Percentiles rank a stretch among this genome's conserved stretches.
phyloP scores from a whole-genome alignment of 2,329 filamentous ascomycete species.

The Exserohilum turcica region DNA sequence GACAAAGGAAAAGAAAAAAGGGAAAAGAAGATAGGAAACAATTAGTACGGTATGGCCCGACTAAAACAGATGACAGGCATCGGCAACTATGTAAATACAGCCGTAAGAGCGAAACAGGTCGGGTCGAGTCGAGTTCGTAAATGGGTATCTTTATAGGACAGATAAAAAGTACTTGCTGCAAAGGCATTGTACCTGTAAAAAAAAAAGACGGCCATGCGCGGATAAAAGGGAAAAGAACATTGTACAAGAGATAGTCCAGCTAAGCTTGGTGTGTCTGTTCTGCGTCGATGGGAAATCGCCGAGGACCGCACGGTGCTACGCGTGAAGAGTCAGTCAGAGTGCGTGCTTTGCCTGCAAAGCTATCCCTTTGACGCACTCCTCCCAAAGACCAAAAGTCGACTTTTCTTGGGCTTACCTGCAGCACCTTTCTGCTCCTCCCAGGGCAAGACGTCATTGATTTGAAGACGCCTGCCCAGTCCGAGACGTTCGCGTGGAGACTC shows the following conservation, averaged over 20 bases:
- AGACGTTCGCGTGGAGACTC: conserved; percentile 45
- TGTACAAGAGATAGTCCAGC: neutral
- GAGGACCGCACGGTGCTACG: conserved; percentile 6
- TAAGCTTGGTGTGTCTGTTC: neutral
- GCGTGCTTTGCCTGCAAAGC: conserved; percentile 10
- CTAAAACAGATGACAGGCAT: too few species aligned
- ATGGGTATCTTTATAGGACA: neutral
- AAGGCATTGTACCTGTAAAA: neutral
- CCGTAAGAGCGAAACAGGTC: neutral
- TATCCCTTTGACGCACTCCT: conserved; percentile 13
- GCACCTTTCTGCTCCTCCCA: conserved; percentile 33
- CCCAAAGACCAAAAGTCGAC: conserved; percentile 35
- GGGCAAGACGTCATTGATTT: conserved; percentile 39
- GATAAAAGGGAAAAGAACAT: conserved; percentile 1
- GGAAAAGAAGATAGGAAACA: too few species aligned
- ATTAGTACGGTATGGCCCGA: too few species aligned
- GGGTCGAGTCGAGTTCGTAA: neutral
- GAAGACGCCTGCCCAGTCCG: conserved; percentile 43
- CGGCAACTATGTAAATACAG: neutral
- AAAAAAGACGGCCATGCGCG: neutral
- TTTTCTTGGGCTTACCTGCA: conserved; percentile 38
- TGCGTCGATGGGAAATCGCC: neutral
- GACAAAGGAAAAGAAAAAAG: too few species aligned
- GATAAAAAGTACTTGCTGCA: neutral
- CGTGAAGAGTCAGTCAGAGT: conserved; percentile 9